Evolutionary conservation across 2,329 filamentous ascomycete genomes (phyloP).

Genomic region (Trichoderma sp.): DNA sequence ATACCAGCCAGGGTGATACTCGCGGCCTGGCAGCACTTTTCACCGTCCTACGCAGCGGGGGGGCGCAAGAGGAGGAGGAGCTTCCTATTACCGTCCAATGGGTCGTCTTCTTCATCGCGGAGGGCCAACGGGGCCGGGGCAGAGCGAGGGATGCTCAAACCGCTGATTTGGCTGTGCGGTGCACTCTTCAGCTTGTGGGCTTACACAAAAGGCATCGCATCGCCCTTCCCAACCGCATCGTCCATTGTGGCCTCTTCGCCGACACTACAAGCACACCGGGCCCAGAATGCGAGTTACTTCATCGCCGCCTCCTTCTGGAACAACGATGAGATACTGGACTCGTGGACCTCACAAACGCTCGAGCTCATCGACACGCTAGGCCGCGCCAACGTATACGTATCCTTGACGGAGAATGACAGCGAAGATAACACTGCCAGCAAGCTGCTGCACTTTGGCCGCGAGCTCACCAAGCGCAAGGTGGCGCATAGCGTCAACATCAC

Average conservation of each 20-base stretch:
- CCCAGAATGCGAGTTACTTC: slow-evolving; percentile 20
- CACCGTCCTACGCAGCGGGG: neutral
- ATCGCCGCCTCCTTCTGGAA: slow-evolving; percentile 20
- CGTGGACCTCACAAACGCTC: slow-evolving; percentile 17
- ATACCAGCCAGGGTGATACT: slow-evolving; percentile 13
- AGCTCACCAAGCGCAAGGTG: slow-evolving; percentile 15
- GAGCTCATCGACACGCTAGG: slow-evolving; percentile 19
- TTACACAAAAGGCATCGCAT: slow-evolving; percentile 16
- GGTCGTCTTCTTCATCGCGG: neutral
- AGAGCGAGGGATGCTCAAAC: neutral
- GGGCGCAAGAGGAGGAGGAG: slow-evolving; percentile 16
- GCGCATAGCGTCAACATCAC: slow-evolving; percentile 20
- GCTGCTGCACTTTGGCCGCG: slow-evolving; percentile 19
- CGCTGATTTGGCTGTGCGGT: slow-evolving; percentile 14
- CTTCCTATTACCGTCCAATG: slow-evolving; percentile 5
- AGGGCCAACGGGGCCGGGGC: neutral
- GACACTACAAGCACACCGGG: slow-evolving; percentile 12
- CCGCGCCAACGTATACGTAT: slow-evolving; percentile 18
- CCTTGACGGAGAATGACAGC: slow-evolving; percentile 20
- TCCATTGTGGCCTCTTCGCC: slow-evolving; percentile 15
- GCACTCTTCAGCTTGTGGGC: slow-evolving; percentile 17
- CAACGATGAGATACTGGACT: slow-evolving; percentile 17
- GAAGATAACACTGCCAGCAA: slow-evolving; percentile 20
- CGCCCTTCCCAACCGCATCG: slow-evolving; percentile 16
- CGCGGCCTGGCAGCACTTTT: slow-evolving; percentile 9